These are phyloP conservation scores for Microcos paniculata DNA, from an alignment of 345 rosid genomes.

Conservation along the genomic window DNA sequence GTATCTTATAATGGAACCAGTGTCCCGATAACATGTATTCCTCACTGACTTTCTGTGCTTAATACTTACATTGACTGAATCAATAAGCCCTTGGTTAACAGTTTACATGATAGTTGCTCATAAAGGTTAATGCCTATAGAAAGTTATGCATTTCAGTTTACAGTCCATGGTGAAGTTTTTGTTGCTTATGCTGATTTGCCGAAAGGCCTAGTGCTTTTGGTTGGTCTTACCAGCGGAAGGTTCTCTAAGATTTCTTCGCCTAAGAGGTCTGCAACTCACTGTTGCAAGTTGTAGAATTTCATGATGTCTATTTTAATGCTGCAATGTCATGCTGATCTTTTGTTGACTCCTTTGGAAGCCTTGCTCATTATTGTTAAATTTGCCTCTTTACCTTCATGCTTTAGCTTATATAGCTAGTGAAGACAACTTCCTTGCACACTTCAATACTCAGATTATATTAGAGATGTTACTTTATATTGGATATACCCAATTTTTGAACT, in stretches of 20 bases:
- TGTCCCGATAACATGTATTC: not conserved
- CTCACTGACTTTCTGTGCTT: not conserved
- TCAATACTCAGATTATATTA: not conserved
- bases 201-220: constrained; percentile 1
- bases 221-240: not conserved
- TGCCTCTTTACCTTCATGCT: not conserved
- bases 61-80: not conserved
- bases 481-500: not conserved
- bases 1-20: not conserved
- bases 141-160: not conserved
- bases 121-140: not conserved
- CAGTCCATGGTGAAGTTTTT: not conserved
- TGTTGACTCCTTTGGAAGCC: not conserved
- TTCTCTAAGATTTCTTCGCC: not conserved
- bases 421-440: not conserved
- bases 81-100: not conserved
- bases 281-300: constrained; percentile 1
- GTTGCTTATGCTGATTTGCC: not conserved
- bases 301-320: not conserved
- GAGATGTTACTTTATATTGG: not conserved
- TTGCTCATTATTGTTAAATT: not conserved
- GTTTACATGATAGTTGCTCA: not conserved
- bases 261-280: not conserved
- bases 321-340: not conserved
- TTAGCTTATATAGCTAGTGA: not conserved